Evolutionary conservation across 2,329 filamentous ascomycete genomes (phyloP).

Genomic region (Aureobasidium sp.): DNA sequence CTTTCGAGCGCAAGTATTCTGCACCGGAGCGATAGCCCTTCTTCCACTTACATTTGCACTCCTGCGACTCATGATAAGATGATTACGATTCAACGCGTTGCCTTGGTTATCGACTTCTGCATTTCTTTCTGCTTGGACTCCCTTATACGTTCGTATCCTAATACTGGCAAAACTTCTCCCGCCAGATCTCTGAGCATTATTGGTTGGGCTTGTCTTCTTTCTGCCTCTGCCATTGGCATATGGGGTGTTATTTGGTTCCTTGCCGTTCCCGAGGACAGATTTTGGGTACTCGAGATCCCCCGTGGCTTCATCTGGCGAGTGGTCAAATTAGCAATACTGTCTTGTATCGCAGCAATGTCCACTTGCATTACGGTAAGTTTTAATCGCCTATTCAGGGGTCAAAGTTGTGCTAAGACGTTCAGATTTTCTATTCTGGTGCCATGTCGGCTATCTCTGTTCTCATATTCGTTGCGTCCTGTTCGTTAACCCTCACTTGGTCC

Average conservation of each 20-base stretch:
- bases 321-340: constrained; percentile 21
- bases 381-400: no score
- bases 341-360: constrained; percentile 21
- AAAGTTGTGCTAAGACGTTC: constrained; percentile 8
- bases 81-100: constrained; percentile 30
- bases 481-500: constrained; percentile 24
- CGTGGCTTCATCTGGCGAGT: constrained; percentile 30
- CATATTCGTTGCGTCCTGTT: constrained; percentile 29
- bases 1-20: constrained; percentile 31
- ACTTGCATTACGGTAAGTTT: constrained; percentile 23
- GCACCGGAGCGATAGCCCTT: constrained; percentile 27
- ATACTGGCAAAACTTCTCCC: background rate
- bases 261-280: constrained; percentile 29
- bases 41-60: constrained; percentile 44
- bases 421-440: constrained; percentile 34
- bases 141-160: background rate
- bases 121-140: constrained; percentile 29
- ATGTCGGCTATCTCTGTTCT: constrained; percentile 32
- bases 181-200: constrained; percentile 16
- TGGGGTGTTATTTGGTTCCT: constrained; percentile 29
- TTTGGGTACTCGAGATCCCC: constrained; percentile 31
- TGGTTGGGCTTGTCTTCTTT: constrained; percentile 24
- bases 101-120: constrained; percentile 32
- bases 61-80: constrained; percentile 28
- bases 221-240: constrained; percentile 29